A percentile compares a stretch with the other conserved stretches of the same genome.
Evolutionary conservation across 495 filamentous ascomycete species (phyloP).

Genomic region (Achaetomiella virescens): DNA sequence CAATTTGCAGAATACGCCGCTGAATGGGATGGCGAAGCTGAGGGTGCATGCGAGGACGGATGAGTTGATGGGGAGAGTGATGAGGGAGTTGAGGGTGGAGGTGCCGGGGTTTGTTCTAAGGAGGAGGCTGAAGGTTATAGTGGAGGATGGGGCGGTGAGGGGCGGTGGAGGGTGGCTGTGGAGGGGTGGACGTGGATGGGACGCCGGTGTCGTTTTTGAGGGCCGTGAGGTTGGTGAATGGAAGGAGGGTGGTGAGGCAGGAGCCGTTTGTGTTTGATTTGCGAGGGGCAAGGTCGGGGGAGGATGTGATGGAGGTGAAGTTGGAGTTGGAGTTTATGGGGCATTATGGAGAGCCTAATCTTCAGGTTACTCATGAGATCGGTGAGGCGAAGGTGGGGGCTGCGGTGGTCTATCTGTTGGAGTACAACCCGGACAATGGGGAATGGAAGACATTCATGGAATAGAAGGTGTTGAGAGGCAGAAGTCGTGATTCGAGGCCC

Average conservation of each 20-base stretch:
- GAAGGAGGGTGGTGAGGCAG: conserved; percentile 25
- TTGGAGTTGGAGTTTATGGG: conserved; percentile 44
- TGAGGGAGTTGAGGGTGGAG: conserved; percentile 33
- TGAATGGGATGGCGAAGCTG: conserved; percentile 29
- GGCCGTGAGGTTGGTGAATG: conserved; percentile 32
- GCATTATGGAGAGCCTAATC: conserved; percentile 39
- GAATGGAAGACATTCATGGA: conserved; percentile 24
- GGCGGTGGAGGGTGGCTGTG: conserved; percentile 24
- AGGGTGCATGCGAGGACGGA: conserved; percentile 33
- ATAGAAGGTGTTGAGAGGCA: too few species aligned
- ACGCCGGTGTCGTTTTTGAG: conserved; percentile 40
- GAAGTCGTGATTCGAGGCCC: too few species aligned
- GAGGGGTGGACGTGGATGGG: conserved; percentile 36
- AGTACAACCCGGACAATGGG: conserved; percentile 34
- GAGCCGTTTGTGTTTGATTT: conserved; percentile 39
- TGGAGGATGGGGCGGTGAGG: conserved; percentile 14
- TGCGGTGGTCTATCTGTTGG: conserved; percentile 28
- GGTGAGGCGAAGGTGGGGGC: background rate
- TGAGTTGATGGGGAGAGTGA: conserved; percentile 34
- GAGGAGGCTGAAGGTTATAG: conserved; percentile 26
- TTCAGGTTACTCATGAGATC: conserved; percentile 25
- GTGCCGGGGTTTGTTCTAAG: conserved; percentile 34
- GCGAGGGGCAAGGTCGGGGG: conserved; percentile 22
- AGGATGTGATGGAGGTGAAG: conserved; percentile 9
- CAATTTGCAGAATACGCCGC: conserved; percentile 40